phyloP scores from a whole-genome alignment of 164 flowering plant species.

The Annona cherimola region DNA sequence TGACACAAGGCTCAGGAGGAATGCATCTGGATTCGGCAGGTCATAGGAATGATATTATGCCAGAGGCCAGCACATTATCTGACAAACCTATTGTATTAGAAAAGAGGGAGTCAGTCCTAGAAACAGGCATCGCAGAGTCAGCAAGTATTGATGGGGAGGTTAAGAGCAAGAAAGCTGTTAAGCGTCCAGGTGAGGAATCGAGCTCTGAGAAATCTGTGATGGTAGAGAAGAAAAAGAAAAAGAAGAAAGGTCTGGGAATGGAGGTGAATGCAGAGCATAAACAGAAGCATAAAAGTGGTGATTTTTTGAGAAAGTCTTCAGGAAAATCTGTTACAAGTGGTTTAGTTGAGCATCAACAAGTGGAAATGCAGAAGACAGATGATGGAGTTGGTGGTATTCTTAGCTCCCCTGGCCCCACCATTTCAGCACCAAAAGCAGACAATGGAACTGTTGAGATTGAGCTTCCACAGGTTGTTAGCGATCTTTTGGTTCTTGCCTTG shows the following conservation, averaged over 20 bases:
- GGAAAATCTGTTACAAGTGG: constrained; percentile 29
- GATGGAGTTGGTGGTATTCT: constrained; percentile 12
- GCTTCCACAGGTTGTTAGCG: constrained; percentile 46
- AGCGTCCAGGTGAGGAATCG: constrained; percentile 36
- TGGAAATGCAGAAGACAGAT: constrained; percentile 24
- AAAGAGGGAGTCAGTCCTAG: constrained; percentile 1
- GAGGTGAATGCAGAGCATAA: constrained; percentile 20
- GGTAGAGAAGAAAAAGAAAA: constrained; percentile 34
- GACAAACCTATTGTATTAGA: neutral
- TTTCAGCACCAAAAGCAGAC: constrained; percentile 10
- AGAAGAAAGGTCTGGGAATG: constrained; percentile 29
- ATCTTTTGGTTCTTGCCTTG: constrained; percentile 64
- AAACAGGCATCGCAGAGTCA: constrained; percentile 9
- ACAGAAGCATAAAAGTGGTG: constrained; percentile 31
- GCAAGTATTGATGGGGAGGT: constrained; percentile 19
- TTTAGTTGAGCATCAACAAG: constrained; percentile 20
- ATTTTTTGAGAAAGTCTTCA: constrained; percentile 12
- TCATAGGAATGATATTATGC: constrained; percentile 11
- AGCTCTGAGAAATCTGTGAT: constrained; percentile 25
- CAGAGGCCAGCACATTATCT: neutral
- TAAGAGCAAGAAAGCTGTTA: constrained; percentile 40
- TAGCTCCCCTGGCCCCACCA: constrained; percentile 9
- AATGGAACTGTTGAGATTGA: constrained; percentile 25
- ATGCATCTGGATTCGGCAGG: constrained; percentile 5
- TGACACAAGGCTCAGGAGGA: constrained; percentile 7